Conservation (phyloP, 202 grass and related monocot genomes). For the Alloteropsis angusta region DNA sequence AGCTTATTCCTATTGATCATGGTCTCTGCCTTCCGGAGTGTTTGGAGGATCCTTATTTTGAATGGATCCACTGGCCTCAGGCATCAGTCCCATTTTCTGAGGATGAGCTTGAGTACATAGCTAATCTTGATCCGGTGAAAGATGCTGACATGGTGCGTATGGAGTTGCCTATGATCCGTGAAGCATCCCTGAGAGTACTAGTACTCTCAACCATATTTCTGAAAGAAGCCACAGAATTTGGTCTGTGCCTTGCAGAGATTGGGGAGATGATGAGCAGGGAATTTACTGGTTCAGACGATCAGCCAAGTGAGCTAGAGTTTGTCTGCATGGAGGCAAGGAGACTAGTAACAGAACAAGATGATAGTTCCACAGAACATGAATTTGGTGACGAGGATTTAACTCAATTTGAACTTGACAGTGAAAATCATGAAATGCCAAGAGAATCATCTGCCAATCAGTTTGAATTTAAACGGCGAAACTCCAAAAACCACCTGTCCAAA, state of each 20-base stretch:
- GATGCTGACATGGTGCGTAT: constrained; percentile 76
- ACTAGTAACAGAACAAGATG: constrained; percentile 51
- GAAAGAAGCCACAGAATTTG: constrained; percentile 74
- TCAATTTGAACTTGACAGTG: constrained; percentile 79
- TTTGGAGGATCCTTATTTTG: constrained; percentile 99
- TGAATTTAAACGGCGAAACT: constrained; percentile 38
- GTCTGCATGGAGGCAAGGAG: constrained; percentile 83
- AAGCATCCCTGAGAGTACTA: constrained; percentile 83
- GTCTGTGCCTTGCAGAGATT: constrained; percentile 88
- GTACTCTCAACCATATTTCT: constrained; percentile 94
- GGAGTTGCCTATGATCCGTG: constrained; percentile 88
- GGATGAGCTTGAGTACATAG: constrained; percentile 89
- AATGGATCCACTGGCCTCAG: constrained; percentile 99
- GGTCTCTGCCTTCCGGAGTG: constrained; percentile 93
- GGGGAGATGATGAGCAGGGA: constrained; percentile 98
- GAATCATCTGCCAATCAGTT: constrained; percentile 36
- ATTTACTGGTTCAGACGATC: constrained; percentile 72
- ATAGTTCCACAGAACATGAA: constrained; percentile 42
- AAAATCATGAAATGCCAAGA: constrained; percentile 45
- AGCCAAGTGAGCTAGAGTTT: constrained; percentile 82
- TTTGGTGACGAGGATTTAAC: constrained; percentile 53
- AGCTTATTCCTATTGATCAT: constrained; percentile 97
- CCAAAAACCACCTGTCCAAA: constrained; percentile 64
- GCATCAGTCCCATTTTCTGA: constrained; percentile 86
- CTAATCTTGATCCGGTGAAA: constrained; percentile 68